These are phyloP conservation scores for Suhomyces canberraensis DNA, from an alignment of 805 yeast genomes.

Conservation along the genomic window DNA sequence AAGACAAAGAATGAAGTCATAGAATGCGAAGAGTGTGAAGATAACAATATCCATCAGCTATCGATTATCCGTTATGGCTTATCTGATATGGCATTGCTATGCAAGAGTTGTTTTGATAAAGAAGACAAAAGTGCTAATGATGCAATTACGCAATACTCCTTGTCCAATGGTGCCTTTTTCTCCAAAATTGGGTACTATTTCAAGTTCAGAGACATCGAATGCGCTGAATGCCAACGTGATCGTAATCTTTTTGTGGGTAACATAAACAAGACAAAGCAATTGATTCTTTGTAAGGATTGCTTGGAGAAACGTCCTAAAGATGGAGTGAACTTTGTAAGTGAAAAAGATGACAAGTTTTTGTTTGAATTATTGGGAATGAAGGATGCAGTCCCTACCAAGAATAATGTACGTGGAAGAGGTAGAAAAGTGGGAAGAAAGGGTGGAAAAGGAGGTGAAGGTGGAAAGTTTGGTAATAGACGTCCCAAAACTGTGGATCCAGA, in stretches of 20 bases:
- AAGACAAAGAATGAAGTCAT: slow-evolving; percentile 39
- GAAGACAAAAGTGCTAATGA: slow-evolving; percentile 27
- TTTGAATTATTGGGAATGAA: slow-evolving; percentile 47
- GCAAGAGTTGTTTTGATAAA: slow-evolving; percentile 44
- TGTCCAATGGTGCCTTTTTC: slow-evolving; percentile 56
- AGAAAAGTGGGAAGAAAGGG: slow-evolving; percentile 22
- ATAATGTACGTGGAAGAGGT: slow-evolving; percentile 11
- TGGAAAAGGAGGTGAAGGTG: slow-evolving; percentile 34
- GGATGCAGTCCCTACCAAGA: slow-evolving; percentile 28
- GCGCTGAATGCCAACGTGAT: slow-evolving; percentile 44
- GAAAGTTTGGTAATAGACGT: slow-evolving; percentile 12
- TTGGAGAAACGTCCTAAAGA: slow-evolving; percentile 15
- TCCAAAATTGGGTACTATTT: slow-evolving; percentile 45
- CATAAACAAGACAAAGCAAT: slow-evolving; percentile 13
- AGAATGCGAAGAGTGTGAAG: slow-evolving; percentile 56
- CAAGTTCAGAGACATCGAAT: slow-evolving; percentile 49
- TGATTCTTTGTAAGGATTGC: slow-evolving; percentile 46
- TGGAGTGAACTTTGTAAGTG: slow-evolving; percentile 34
- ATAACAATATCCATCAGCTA: slow-evolving; percentile 51
- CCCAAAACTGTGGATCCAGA: slow-evolving; percentile 25
- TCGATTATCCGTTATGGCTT: slow-evolving; percentile 52
- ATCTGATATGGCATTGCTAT: slow-evolving; percentile 49
- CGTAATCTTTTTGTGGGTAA: slow-evolving; percentile 35
- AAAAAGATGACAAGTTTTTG: slow-evolving; percentile 46
- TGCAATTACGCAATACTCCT: slow-evolving; percentile 48